Base-by-base conservation (phyloP, 2,329 filamentous ascomycete genomes). In the Colletotrichum ledebouriae region DNA sequence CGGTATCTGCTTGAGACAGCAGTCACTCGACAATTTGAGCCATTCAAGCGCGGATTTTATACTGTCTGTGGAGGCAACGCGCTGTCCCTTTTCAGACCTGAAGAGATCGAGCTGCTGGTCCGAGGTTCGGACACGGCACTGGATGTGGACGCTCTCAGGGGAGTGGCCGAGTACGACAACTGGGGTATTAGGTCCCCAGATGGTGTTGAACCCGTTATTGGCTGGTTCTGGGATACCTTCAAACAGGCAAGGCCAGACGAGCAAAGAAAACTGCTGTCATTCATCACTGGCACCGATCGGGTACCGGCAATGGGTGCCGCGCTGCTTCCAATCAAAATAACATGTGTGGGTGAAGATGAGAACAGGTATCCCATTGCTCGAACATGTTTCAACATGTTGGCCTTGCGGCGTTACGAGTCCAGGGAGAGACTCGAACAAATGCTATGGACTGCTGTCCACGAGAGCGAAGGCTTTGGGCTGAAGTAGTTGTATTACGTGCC, bases 21-120 rank as follows among this genome's bases (percentile, higher is more conserved):
- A 1, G 92, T 97, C 1, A 83, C 87, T 44, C 87, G 93, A 46
- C 94, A 97, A 75, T 98, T 97, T 72, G 94, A 97, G 76, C 94
- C 94, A 0, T 98, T 98, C 84, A 96, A 96, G 76, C 89, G 94
- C 62, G 94, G 94, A 1, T 98, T 98, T 79, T 98, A 94, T 77
- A 97, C 92, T 0, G 93, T 97, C 33, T 97, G 94, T 76, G 92
- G 92, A 41, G 93, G 94, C 41, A 97, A 96, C 76, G 94, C 94
- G 0, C 84, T 97, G 41, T 93, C 91, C 1, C 86, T 98, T 2
- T 97, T 97, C 78, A 88, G 93, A 15, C 92, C 94, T 0, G 94
- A 97, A 76, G 94, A 98, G 77, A 97, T 98, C 70, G 94, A 97
- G 77, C 86, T 97, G 3, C 85, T 97, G 1, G 87, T 98, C 5